Evolutionary conservation across 306 rosid genomes (phyloP), one percentile per base, ranked within the genome.

Genomic region (Senna siamea): DNA sequence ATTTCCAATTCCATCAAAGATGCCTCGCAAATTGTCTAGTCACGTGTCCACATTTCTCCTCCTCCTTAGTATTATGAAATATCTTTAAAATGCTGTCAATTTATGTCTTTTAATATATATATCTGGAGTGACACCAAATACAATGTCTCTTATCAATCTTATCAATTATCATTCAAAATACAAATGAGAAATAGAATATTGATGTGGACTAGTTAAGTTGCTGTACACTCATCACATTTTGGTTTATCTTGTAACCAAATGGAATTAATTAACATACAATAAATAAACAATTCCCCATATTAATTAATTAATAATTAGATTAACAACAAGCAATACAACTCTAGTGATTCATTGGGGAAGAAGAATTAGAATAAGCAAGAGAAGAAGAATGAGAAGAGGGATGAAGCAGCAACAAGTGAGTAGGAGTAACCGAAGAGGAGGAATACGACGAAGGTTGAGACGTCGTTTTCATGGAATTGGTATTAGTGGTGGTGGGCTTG

Each of bases 341-440:
- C 5, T 32, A 32, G 2, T 2, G 37, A 32, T 32, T 32, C 37
- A 5, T 32, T 32, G 4, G 79, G 61, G 96, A 87, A 60, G 94
- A 83, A 0, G 96, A 79, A 65, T 89, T 87, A 56, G 89, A 86
- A 43, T 86, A 76, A 8, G 97, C 85, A 7, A 97, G 91, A 69
- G 92, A 85, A 13, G 97, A 87, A 8, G 75, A 82, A 67, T 79
- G 81, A 13, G 97, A 87, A 10, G 76, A 82, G 15, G 89, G 86
- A 35, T 84, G 98, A 1, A 89, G 82, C 18, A 79, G 85, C 32
- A 88, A 58, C 71, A 94, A 64, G 8, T 90, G 93, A 55, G 90
- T 77, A 0, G 90, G 90, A 22, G 88, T 75, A 10, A 83, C 86
- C 0, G 90, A 89, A 0, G 97, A 84, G 0, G 89, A 87, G 15